A percentile compares a stretch with the other conserved stretches of the same genome.
Conservation (phyloP, 164 flowering plant genomes). For the Piper betle region DNA sequence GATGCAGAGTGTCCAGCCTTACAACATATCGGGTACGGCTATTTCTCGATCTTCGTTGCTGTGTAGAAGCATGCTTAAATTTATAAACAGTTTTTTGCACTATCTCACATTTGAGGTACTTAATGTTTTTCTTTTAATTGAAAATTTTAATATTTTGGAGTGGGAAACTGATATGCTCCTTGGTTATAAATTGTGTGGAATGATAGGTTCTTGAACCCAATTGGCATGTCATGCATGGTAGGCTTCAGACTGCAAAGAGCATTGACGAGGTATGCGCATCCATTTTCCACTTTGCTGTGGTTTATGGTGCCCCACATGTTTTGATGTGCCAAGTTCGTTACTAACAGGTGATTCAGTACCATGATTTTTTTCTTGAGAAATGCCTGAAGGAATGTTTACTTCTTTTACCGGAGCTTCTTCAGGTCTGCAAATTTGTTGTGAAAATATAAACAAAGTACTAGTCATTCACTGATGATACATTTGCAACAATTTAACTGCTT, state of each 20-base stretch:
- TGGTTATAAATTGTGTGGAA: neutral
- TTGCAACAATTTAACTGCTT: neutral
- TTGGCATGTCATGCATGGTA: constrained; percentile 81
- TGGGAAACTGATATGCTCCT: neutral
- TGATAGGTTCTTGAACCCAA: constrained; percentile 92
- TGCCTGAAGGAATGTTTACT: constrained; percentile 89
- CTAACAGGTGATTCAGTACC: constrained; percentile 74
- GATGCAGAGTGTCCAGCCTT: constrained; percentile 66
- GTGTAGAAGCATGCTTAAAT: constrained; percentile 90
- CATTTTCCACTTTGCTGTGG: neutral
- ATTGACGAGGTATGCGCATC: constrained; percentile 68
- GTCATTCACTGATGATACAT: neutral
- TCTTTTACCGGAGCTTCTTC: constrained; percentile 78
- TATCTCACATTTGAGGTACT: constrained; percentile 87
- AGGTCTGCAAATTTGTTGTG: constrained; percentile 33
- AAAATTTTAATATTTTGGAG: neutral
- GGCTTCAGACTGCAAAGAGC: constrained; percentile 80
- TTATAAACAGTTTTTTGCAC: constrained; percentile 88
- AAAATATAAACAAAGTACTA: neutral
- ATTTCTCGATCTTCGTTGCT: constrained; percentile 73
- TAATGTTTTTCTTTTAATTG: neutral
- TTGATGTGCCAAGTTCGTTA: too few species aligned
- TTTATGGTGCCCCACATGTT: neutral
- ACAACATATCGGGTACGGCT: constrained; percentile 59
- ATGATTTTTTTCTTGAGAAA: constrained; percentile 86